Percentiles rank a stretch among this genome's conserved stretches.
These are phyloP conservation scores for Phialophora expanda DNA, from an alignment of 2,329 filamentous ascomycete species.

Conservation along the genomic window DNA sequence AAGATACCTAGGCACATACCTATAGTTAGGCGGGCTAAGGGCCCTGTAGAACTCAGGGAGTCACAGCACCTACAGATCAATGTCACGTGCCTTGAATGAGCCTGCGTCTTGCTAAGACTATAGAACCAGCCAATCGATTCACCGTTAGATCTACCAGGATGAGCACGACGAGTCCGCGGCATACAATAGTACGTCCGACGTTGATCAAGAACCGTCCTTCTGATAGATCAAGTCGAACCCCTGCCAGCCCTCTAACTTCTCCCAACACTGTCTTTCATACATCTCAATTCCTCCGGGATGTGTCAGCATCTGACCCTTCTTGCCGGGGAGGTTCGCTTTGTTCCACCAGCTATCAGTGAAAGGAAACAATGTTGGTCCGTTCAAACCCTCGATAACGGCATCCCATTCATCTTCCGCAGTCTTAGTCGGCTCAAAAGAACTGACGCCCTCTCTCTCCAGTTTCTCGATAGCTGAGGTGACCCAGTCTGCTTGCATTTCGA, in stretches of 20 bases:
- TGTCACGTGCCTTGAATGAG: too few species aligned
- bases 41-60: too few species aligned
- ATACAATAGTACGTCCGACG: too few species aligned
- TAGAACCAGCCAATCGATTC: too few species aligned
- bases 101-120: too few species aligned
- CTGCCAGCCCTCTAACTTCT: conserved; percentile 17
- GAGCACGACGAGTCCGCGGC: too few species aligned
- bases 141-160: too few species aligned
- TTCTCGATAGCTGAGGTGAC: conserved; percentile 56
- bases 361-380: conserved; percentile 52
- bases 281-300: conserved; percentile 25
- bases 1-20: too few species aligned
- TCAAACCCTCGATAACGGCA: conserved; percentile 52
- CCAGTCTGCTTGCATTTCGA: conserved; percentile 56
- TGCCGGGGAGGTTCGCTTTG: conserved; percentile 61
- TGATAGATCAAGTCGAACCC: conserved; percentile 14
- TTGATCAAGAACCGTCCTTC: neutral
- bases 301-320: conserved; percentile 60
- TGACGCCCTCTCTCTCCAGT: conserved; percentile 53
- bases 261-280: conserved; percentile 19
- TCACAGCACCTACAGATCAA: too few species aligned
- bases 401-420: conserved; percentile 58
- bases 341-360: conserved; percentile 56
- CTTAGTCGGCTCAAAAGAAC: conserved; percentile 54
- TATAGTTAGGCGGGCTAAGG: too few species aligned